Evolutionary conservation across 2,329 filamentous ascomycete species (phyloP), one percentile per base, ranked within the genome.

Genomic region (Passalora sequoiae): DNA sequence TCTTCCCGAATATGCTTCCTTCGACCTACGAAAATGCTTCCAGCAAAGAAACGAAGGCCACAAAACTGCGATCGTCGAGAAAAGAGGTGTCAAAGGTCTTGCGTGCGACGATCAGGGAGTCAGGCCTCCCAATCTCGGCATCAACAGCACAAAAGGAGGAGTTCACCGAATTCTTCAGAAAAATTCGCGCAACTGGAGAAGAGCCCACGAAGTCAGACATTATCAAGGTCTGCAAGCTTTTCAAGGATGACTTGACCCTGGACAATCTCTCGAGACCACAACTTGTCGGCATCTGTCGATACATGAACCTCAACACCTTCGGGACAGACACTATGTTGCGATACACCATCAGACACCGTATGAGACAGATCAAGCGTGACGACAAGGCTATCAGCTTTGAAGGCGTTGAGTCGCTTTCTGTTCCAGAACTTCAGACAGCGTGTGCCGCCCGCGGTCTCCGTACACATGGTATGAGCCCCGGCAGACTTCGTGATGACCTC

Each of bases 361-460:
- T 98, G 92, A 82, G 91, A 59, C 92, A 98, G 70, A 97, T 97
- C 75, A 98, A 98, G 81, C 84, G 91, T 51, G 92, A 98, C 62
- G 92, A 98, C 70, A 83, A 83, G 55, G 89, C 89, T 51, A 98
- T 98, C 63, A 85, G 81, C 65, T 95, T 84, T 62, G 92, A 98
- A 68, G 89, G 92, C 24, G 84, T 98, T 21, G 89, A 94, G 48
- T 89, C 84, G 41, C 78, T 98, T 40, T 94, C 89, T n/a, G 89
- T 97, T 0, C 77, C 83, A 2, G 92, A 98, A 67, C 77, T 98
- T 35, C 92, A 97, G 72, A 86, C 82, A 60, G 92, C 92, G 1
- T 94, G 88, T 64, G 88, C 88, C 31, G 89, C 86, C 54, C 88
- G 92, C 55, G 92, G 92, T 57, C 85, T 98, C 55, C 84, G 89